These are phyloP conservation scores for Trametes maxima DNA, from an alignment of 768 basidiomycete species.

Conservation along the genomic window DNA sequence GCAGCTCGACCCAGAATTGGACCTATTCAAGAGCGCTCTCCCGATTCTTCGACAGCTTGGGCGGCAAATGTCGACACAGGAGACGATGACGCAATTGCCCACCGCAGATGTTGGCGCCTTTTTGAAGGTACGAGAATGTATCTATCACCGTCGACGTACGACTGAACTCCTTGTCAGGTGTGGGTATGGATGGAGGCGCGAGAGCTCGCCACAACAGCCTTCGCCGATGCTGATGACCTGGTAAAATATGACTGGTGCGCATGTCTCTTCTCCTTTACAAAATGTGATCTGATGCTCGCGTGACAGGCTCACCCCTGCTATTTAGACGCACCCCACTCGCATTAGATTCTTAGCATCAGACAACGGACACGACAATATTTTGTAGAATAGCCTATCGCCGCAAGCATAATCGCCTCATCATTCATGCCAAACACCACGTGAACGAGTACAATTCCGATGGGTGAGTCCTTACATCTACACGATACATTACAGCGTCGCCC, in stretches of 20 bases:
- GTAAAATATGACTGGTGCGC: conserved; percentile 86
- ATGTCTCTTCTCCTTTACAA: background rate
- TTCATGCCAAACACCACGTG: background rate
- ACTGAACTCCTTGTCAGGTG: conserved; percentile 46
- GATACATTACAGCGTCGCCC: background rate
- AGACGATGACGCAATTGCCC: conserved; percentile 62
- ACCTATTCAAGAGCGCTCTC: conserved; percentile 93
- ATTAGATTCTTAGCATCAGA: conserved; percentile 6
- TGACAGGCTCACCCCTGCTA: conserved; percentile 52
- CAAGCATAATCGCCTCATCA: conserved; percentile 12
- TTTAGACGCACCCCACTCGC: conserved; percentile 34
- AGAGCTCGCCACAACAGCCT: conserved; percentile 77
- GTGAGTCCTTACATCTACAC: background rate
- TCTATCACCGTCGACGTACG: background rate
- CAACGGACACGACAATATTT: conserved; percentile 7
- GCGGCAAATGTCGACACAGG: conserved; percentile 83
- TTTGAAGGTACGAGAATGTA: conserved; percentile 68
- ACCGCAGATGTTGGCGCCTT: conserved; percentile 79
- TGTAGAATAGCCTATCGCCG: conserved; percentile 20
- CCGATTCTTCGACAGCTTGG: conserved; percentile 93
- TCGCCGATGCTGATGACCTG: conserved; percentile 81
- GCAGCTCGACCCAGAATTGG: conserved; percentile 87
- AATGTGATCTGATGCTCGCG: conserved; percentile 16
- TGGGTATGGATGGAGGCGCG: conserved; percentile 96
- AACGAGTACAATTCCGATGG: background rate